Evolutionary conservation across 2,329 filamentous ascomycete species (phyloP).

Genomic region (Stagonosporopsis vannaccii): DNA sequence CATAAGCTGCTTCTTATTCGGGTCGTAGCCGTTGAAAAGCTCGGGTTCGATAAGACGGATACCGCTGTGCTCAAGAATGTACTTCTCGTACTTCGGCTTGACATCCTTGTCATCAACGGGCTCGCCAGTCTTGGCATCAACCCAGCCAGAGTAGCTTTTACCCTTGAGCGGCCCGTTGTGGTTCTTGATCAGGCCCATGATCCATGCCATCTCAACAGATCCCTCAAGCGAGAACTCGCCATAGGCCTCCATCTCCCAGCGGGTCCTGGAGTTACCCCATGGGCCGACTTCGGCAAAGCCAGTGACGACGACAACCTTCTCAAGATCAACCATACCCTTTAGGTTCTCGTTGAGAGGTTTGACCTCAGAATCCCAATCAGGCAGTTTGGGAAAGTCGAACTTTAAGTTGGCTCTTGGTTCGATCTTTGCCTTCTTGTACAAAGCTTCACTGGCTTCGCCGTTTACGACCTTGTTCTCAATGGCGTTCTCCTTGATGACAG

Average conservation of each 20-base stretch:
- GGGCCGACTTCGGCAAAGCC: slow-evolving; percentile 96
- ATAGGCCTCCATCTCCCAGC: slow-evolving; percentile 99
- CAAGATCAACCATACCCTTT: slow-evolving; percentile 97
- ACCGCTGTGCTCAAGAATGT: slow-evolving; percentile 94
- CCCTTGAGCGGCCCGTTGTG: slow-evolving; percentile 97
- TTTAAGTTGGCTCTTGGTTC: slow-evolving; percentile 98
- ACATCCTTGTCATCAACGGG: slow-evolving; percentile 98
- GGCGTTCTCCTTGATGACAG: slow-evolving; percentile 93
- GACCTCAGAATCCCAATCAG: slow-evolving; percentile 90
- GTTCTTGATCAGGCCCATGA: slow-evolving; percentile 99
- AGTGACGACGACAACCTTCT: slow-evolving; percentile 96
- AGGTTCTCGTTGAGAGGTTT: slow-evolving; percentile 86
- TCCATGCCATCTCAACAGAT: slow-evolving; percentile 99
- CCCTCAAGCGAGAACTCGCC: slow-evolving; percentile 97
- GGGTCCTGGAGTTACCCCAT: slow-evolving; percentile 97
- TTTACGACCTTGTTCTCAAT: slow-evolving; percentile 98
- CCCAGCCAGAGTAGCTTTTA: slow-evolving; percentile 95
- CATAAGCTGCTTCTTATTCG: slow-evolving; percentile 97
- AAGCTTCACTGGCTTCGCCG: slow-evolving; percentile 85
- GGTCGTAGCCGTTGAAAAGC: slow-evolving; percentile 95
- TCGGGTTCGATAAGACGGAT: slow-evolving; percentile 98
- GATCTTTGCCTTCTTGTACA: slow-evolving; percentile 94
- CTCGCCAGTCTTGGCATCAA: slow-evolving; percentile 91
- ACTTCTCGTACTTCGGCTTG: slow-evolving; percentile 96
- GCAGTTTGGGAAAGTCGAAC: slow-evolving; percentile 89